phyloP scores from a whole-genome alignment of 139 green algal species.

The Ettlia oleoabundans region DNA sequence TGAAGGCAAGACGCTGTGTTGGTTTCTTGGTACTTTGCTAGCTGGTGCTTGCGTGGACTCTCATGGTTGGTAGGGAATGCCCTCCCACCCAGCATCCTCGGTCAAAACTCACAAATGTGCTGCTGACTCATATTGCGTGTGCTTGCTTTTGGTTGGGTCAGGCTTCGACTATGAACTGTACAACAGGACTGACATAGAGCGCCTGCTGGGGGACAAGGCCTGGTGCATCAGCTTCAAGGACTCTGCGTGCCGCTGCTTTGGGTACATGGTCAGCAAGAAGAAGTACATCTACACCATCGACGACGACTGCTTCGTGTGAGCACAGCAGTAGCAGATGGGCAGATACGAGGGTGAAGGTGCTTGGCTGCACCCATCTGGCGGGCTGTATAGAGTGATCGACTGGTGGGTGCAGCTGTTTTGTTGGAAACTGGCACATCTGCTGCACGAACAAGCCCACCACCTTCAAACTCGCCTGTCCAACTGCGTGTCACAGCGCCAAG shows the following conservation, averaged over 20 bases:
- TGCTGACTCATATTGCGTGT: too few relatives aligned
- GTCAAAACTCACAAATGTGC: too few relatives aligned
- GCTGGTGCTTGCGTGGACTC: too few relatives aligned
- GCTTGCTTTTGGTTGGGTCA: background rate
- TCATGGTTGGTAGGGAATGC: too few relatives aligned
- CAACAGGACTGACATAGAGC: conserved; percentile 95
- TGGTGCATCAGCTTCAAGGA: conserved; percentile 96
- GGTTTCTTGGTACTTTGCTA: too few relatives aligned
- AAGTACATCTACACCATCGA: conserved; percentile 94
- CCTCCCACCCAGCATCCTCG: too few relatives aligned
- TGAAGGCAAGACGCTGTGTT: conserved; percentile 38
- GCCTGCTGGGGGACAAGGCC: conserved; percentile 92
- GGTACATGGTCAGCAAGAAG: conserved; percentile 94
- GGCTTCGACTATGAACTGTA: conserved; percentile 97
- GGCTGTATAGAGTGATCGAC: too few relatives aligned
- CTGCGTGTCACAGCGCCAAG: conserved; percentile 77
- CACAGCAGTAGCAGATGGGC: background rate
- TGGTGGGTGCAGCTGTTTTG: background rate
- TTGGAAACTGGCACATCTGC: too few relatives aligned
- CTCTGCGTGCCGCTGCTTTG: conserved; percentile 79
- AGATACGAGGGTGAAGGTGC: background rate
- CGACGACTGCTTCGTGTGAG: conserved; percentile 39
- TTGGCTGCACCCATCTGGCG: background rate
- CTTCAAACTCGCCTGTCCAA: too few relatives aligned
- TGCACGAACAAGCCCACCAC: too few relatives aligned